Evolutionary conservation across 345 rosid genomes (phyloP), one percentile per base, ranked within the genome.

Genomic region (Durio zibethinus): DNA sequence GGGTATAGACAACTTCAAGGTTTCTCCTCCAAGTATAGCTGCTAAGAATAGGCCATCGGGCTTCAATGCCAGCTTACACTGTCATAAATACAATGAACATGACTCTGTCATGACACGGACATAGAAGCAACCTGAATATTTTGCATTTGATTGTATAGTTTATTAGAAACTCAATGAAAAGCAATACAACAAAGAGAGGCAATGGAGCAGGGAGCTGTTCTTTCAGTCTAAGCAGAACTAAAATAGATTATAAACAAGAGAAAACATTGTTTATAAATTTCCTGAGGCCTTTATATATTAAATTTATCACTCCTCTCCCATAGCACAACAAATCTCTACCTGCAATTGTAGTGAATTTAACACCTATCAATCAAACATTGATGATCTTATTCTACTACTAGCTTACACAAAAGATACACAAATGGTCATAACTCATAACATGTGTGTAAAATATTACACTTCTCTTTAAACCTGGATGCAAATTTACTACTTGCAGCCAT

Each of bases 1-100:
- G 20, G 65, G 47, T 54, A 72, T 68, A 78, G 76, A 86, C 82
- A 80, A 96, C 98, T 92, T 96, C 78, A 93, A 90, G 71, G 98
- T 93, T 88, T 96, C 99, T 78, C 99, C 99, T 63, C 99, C 99
- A 82, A 96, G 93, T 89, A 96, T 96, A 77, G 99, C 97, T 80
- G 94, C 99, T 78, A 96, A 86, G 83, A 96, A 96, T 18, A 96
- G 92, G 80, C 99, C 99, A 88, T 96, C 99, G 3, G 99, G 97
- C 89, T 96, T 96, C 94, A 96, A 78, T 12, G 98, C 99, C 78
- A 96, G 80, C 76, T 88, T 93, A 84, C 93, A 85, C 99, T 96
- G 97, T 75, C 88, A 79, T 67, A 79, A 68, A 78, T 65, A 68
- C 62, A 85, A 82, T 53, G 62, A 63, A 62, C 68, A 83, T 36